Base-by-base conservation (phyloP, 768 basidiomycete species). In the Kwoniella dendrophila region DNA sequence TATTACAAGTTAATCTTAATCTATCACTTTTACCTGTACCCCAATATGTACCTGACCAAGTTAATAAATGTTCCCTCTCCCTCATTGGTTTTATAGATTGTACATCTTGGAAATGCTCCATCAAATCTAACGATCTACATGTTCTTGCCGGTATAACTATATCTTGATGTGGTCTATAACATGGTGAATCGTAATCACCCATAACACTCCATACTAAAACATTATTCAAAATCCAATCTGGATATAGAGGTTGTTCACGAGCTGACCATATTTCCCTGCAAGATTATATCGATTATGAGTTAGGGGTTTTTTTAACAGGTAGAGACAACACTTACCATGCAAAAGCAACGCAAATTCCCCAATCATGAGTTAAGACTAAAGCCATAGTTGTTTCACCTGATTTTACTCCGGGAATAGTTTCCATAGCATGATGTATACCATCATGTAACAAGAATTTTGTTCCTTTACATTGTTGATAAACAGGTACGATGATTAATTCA, bases 151-250 rank as follows among this genome's bases (percentile, higher is more conserved):
- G 79, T 22, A 80, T 67, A 24, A 80, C 78, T 30, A 79, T 67
- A 53, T 80, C 77, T 59, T 77, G 76, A 32, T 76, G 76, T 6
- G 79, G 78, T 20, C 76, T 67, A 59, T 78, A 78, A 59, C 79
- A 80, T 5, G 75, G 74, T n/a, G 74, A 73, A 55, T 78, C 73
- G 57, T 72, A 72, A 48, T 80, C 79, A n/a, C 75, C 79, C 76
- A 77, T 76, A 1, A 77, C 76, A 5, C 71, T 68, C 74, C 76
- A 77, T 8, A 75, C 73, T 3, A 77, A 48, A 7, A 68, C 68
- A 49, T 76, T 74, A 43, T 71, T 51, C 36, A 78, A 70, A 33
- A 76, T 68, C 66, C 65, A 70, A 49, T 74, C 70, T n/a, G 72
- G 73, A 34, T 68, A 57, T 20, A 74, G 66, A 10, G 48, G 41